These are phyloP conservation scores for Nemania sp. DNA, from an alignment of 2,329 filamentous ascomycete genomes.

Conservation along the genomic window DNA sequence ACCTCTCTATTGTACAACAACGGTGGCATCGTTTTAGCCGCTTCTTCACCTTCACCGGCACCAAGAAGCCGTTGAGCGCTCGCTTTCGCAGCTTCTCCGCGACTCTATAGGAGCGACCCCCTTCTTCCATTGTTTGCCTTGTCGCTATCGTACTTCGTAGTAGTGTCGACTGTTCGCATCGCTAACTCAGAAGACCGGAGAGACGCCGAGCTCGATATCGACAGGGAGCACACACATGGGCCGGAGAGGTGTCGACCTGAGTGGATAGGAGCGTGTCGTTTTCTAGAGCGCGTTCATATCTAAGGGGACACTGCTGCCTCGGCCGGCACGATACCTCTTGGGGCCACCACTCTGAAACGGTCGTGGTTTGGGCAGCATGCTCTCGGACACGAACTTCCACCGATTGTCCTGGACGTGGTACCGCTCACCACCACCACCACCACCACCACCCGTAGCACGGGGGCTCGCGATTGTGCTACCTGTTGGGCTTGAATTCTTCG, in stretches of 20 bases:
- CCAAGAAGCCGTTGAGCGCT: too few relatives aligned
- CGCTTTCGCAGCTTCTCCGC: neutral
- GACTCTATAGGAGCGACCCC: neutral
- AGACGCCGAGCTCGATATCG: neutral
- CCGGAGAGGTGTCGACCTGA: slow-evolving; percentile 14
- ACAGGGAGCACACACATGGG: neutral
- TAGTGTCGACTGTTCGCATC: neutral
- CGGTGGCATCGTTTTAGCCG: slow-evolving; percentile 4
- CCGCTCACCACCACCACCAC: slow-evolving; percentile 38
- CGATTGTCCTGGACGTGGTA: slow-evolving; percentile 74
- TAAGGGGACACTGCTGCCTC: slow-evolving; percentile 91
- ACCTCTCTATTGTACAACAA: slow-evolving; percentile 22
- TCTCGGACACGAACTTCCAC: slow-evolving; percentile 87
- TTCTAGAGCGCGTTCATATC: slow-evolving; percentile 68
- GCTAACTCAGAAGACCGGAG: neutral
- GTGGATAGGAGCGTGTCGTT: slow-evolving; percentile 14
- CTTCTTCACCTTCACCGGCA: neutral
- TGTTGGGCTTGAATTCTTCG: slow-evolving; percentile 54
- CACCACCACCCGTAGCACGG: slow-evolving; percentile 24
- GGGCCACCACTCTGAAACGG: slow-evolving; percentile 70
- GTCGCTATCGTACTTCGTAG: neutral
- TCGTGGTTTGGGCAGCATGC: slow-evolving; percentile 80
- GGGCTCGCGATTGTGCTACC: slow-evolving; percentile 41
- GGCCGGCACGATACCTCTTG: slow-evolving; percentile 84
- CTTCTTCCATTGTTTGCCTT: neutral